Evolutionary conservation across 305 asterid genomes (phyloP).

Genomic region (Fraxinus baroniana): DNA sequence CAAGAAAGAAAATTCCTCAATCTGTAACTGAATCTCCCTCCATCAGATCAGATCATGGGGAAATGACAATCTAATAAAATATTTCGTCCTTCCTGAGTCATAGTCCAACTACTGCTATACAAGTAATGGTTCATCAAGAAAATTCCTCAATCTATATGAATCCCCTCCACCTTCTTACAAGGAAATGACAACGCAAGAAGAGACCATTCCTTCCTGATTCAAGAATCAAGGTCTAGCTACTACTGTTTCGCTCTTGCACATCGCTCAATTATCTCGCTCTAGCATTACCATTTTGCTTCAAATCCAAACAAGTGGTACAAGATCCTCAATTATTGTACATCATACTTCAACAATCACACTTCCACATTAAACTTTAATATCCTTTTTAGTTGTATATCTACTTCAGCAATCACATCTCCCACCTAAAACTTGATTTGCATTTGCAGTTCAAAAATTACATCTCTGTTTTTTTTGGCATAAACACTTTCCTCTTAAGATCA

Average conservation of each 20-base stretch:
- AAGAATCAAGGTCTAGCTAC: neutral
- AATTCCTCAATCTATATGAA: neutral
- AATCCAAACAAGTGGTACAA: neutral
- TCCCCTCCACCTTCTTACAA: conserved; percentile 1
- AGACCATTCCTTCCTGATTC: conserved; percentile 1
- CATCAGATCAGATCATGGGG: neutral
- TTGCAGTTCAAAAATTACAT: conserved; percentile 4
- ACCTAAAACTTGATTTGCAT: neutral
- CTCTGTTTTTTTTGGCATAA: neutral
- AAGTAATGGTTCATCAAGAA: neutral
- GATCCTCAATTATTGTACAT: neutral
- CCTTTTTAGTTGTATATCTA: neutral
- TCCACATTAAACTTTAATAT: neutral
- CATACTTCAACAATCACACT: neutral
- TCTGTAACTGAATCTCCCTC: neutral
- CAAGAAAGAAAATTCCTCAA: neutral
- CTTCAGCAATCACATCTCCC: neutral
- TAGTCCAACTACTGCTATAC: neutral
- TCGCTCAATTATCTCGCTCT: neutral
- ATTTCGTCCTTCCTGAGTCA: neutral
- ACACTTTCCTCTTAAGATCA: conserved; percentile 12
- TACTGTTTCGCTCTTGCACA: neutral
- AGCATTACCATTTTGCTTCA: neutral
- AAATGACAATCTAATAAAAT: neutral
- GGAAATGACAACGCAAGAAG: neutral